phyloP scores from a whole-genome alignment of 495 filamentous ascomycete genomes.

The Aspergillus heteromorphus region DNA sequence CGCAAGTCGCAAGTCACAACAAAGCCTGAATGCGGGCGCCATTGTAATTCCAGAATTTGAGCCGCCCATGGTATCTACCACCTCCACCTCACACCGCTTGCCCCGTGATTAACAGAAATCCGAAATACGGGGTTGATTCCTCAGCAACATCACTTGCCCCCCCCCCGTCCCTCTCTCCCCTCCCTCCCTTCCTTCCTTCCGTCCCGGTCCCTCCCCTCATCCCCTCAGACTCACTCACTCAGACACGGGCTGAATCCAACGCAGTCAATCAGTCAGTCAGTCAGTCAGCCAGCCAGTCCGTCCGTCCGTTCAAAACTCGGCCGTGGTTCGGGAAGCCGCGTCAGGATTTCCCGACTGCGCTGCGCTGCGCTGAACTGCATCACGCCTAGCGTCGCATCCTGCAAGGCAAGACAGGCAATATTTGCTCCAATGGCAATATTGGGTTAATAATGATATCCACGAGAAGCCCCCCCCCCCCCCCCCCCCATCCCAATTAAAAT shows the following conservation, averaged over 20 bases:
- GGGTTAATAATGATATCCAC: neutral
- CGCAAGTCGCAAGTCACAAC: too few species aligned
- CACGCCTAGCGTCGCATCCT: constrained; percentile 9
- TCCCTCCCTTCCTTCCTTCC: neutral
- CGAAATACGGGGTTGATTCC: neutral
- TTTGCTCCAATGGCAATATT: constrained; percentile 3
- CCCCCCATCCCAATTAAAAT: too few species aligned
- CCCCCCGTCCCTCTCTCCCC: neutral
- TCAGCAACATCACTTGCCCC: neutral
- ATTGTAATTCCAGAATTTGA: neutral
- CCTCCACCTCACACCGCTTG: too few species aligned
- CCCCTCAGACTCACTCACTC: neutral
- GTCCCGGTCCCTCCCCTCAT: neutral
- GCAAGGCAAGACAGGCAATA: constrained; percentile 6
- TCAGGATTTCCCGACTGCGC: constrained; percentile 2
- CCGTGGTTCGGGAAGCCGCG: constrained; percentile 12
- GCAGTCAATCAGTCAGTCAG: too few species aligned
- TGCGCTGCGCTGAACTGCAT: too few species aligned
- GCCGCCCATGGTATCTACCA: neutral
- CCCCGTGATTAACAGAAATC: neutral
- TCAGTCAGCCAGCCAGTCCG: too few species aligned
- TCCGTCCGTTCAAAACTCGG: too few species aligned
- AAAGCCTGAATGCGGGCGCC: constrained; percentile 1
- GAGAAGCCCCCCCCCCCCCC: too few species aligned
- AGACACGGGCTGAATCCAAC: neutral